phyloP scores from a whole-genome alignment of 257 asterid genomes.

The Anisodus acutangulus region DNA sequence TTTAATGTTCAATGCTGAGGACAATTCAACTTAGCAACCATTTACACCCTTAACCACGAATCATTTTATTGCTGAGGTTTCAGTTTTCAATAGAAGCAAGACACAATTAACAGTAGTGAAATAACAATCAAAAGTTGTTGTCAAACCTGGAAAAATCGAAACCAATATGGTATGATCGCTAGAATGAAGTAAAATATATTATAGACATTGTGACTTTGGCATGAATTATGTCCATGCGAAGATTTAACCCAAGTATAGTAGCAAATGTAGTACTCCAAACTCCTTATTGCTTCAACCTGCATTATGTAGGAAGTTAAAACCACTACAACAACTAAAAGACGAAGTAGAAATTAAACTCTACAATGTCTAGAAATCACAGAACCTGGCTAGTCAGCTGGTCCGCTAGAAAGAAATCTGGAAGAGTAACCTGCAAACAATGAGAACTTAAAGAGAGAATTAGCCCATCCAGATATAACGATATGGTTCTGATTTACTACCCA shows the following conservation, averaged over 20 bases:
- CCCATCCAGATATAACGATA: neutral
- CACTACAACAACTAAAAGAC: neutral
- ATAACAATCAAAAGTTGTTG: neutral
- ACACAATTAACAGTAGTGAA: neutral
- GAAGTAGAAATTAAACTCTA: conserved; percentile 26
- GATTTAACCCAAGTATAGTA: conserved; percentile 56
- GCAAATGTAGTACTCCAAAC: conserved; percentile 79
- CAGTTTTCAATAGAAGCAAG: conserved; percentile 13
- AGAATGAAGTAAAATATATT: conserved; percentile 66
- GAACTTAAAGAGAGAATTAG: conserved; percentile 28
- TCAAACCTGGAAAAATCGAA: conserved; percentile 82
- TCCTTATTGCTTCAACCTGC: conserved; percentile 81
- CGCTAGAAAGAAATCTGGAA: conserved; percentile 75
- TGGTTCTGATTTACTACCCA: neutral
- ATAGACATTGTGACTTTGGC: conserved; percentile 56
- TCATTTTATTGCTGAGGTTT: neutral
- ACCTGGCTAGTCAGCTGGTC: conserved; percentile 93
- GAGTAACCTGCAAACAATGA: conserved; percentile 57
- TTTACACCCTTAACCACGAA: neutral
- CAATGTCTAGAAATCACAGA: conserved; percentile 28
- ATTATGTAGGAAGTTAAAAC: conserved; percentile 36
- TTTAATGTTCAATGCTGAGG: neutral
- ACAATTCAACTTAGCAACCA: neutral
- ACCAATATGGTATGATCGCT: conserved; percentile 82
- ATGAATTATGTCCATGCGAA: conserved; percentile 43